phyloP scores from a whole-genome alignment of 371 early-diverging fungal genomes.

The Syncephalastrum contaminatum region DNA sequence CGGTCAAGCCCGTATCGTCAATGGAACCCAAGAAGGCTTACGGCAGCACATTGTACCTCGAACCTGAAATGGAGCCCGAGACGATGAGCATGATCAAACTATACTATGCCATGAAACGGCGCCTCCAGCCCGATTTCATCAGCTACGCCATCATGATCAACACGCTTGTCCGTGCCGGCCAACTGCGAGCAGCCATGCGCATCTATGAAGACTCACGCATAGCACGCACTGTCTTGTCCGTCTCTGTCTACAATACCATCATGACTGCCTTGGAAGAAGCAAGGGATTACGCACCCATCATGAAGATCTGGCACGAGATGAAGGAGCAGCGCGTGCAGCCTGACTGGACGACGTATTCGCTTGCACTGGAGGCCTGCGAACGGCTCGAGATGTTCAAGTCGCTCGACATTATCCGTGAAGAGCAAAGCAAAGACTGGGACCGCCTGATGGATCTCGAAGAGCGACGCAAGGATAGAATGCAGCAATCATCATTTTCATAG shows the following conservation, averaged over 20 bases:
- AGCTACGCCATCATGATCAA: slow-evolving; percentile 43
- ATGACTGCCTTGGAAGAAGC: slow-evolving; percentile 23
- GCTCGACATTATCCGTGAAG: slow-evolving; percentile 26
- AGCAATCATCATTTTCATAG: not conserved
- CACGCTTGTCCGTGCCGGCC: slow-evolving; percentile 18
- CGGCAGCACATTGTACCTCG: not conserved
- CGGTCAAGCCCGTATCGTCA: slow-evolving; percentile 4
- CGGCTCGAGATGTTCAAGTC: slow-evolving; percentile 32
- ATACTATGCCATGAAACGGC: slow-evolving; percentile 4
- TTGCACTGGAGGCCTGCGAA: slow-evolving; percentile 42
- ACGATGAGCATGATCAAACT: slow-evolving; percentile 28
- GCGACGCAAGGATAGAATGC: slow-evolving; percentile 9
- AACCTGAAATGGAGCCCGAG: slow-evolving; percentile 18
- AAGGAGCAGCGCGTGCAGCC: slow-evolving; percentile 22
- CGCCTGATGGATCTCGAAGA: slow-evolving; percentile 22
- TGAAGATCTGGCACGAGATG: slow-evolving; percentile 52
- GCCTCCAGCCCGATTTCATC: slow-evolving; percentile 32
- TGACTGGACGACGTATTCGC: slow-evolving; percentile 30
- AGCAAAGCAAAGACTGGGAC: slow-evolving; percentile 29
- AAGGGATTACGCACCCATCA: slow-evolving; percentile 31
- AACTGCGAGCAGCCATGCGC: slow-evolving; percentile 31
- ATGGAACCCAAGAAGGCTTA: slow-evolving; percentile 4
- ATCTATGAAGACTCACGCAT: slow-evolving; percentile 36
- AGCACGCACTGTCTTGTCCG: slow-evolving; percentile 12
- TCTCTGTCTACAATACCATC: slow-evolving; percentile 30